These are phyloP conservation scores for Salvia miltiorrhiza DNA, from an alignment of 257 asterid genomes.

Conservation along the genomic window DNA sequence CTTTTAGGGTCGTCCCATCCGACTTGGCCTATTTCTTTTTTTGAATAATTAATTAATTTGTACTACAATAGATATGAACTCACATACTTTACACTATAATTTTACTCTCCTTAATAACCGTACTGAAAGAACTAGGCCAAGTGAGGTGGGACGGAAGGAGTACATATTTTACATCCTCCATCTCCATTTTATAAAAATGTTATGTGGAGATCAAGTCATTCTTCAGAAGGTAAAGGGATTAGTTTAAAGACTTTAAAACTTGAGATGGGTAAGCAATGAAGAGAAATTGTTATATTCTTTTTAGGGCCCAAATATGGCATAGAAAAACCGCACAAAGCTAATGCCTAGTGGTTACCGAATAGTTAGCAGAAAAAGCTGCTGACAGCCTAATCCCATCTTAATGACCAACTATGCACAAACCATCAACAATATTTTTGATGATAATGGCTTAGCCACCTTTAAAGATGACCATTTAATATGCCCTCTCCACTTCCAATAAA, in stretches of 20 bases:
- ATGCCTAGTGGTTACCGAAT: conserved; percentile 18
- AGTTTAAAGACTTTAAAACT: neutral
- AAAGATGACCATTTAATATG: conserved; percentile 23
- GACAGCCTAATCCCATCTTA: conserved; percentile 34
- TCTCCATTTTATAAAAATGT: neutral
- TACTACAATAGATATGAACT: too few relatives aligned
- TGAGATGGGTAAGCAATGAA: neutral
- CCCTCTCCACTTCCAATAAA: conserved; percentile 26
- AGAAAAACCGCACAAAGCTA: neutral
- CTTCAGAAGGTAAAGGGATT: neutral
- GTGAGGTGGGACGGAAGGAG: too few relatives aligned
- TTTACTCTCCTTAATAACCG: too few relatives aligned
- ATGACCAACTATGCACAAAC: conserved; percentile 23
- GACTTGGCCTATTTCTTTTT: too few relatives aligned
- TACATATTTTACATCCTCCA: neutral
- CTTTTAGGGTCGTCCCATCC: too few relatives aligned
- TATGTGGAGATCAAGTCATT: conserved; percentile 12
- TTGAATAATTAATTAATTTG: too few relatives aligned
- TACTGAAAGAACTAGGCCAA: too few relatives aligned
- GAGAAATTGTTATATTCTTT: neutral
- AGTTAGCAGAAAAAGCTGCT: conserved; percentile 8
- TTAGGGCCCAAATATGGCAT: neutral
- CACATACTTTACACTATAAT: too few relatives aligned
- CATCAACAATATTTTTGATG: conserved; percentile 12
- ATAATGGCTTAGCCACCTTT: conserved; percentile 29